Evolutionary conservation across 176 grass and related monocot species (phyloP).

Genomic region (Coix lacrymajobi): DNA sequence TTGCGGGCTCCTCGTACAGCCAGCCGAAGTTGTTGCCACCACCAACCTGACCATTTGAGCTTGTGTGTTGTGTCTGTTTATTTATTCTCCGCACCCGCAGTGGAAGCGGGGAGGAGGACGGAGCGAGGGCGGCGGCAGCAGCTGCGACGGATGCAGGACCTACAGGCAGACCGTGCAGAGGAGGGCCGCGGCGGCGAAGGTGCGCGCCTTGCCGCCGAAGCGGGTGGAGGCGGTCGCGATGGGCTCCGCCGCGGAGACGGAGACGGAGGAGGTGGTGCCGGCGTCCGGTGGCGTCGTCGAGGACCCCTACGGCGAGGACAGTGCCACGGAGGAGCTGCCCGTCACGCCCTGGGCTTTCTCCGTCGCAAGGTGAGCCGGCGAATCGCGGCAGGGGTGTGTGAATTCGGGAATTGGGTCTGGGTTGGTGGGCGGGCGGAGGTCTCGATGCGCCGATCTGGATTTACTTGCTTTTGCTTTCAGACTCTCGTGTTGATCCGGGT

Average conservation of each 20-base stretch:
- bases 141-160: slow-evolving; percentile 25
- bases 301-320: slow-evolving; percentile 61
- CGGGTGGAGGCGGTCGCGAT: slow-evolving; percentile 42
- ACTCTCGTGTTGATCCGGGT: slow-evolving; percentile 1
- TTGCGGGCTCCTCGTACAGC: background rate
- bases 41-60: background rate
- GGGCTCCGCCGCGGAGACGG: slow-evolving; percentile 12
- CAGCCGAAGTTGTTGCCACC: background rate
- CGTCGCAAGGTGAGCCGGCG: slow-evolving; percentile 73
- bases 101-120: slow-evolving; percentile 38
- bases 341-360: slow-evolving; percentile 86
- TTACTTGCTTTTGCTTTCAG: background rate
- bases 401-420: slow-evolving; percentile 25
- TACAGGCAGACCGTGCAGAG: slow-evolving; percentile 33
- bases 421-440: slow-evolving; percentile 17
- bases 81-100: slow-evolving; percentile 5
- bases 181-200: slow-evolving; percentile 27
- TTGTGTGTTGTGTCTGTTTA: background rate
- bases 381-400: background rate
- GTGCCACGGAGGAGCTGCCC: slow-evolving; percentile 52
- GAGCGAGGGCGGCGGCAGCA: slow-evolving; percentile 20
- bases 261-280: slow-evolving; percentile 11
- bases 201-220: slow-evolving; percentile 22
- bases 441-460: slow-evolving; percentile 30
- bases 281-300: slow-evolving; percentile 34